These are phyloP conservation scores for Earliella scabrosa DNA, from an alignment of 1,284 basidiomycete genomes.

Conservation along the genomic window DNA sequence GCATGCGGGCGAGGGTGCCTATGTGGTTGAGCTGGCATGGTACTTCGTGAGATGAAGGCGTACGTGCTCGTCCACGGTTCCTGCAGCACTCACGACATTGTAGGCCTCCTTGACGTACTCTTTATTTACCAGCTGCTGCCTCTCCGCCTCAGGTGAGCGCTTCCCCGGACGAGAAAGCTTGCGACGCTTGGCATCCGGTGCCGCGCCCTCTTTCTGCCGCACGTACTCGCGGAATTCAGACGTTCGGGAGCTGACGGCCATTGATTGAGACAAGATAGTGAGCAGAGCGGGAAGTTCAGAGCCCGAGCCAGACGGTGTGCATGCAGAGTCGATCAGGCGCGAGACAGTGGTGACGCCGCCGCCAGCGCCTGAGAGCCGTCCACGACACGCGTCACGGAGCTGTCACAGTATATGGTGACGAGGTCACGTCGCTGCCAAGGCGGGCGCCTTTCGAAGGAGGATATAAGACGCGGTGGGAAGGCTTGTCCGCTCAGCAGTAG, in stretches of 20 bases:
- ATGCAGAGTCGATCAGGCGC: background rate
- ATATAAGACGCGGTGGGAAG: conserved; percentile 23
- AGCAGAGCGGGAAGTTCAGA: background rate
- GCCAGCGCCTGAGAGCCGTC: background rate
- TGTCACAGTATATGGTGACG: background rate
- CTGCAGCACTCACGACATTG: conserved; percentile 58
- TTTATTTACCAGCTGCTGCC: conserved; percentile 53
- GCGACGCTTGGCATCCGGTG: conserved; percentile 54
- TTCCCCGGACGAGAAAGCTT: conserved; percentile 45
- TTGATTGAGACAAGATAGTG: conserved; percentile 3
- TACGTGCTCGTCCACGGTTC: background rate
- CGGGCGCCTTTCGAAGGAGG: background rate
- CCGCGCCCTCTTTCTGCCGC: conserved; percentile 46
- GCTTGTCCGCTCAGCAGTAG: background rate
- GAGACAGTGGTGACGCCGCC: background rate
- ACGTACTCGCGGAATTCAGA: conserved; percentile 60
- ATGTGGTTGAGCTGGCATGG: conserved; percentile 70
- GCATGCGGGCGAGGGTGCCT: conserved; percentile 68
- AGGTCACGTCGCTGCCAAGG: background rate
- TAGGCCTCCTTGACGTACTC: conserved; percentile 77
- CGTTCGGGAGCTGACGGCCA: conserved; percentile 51
- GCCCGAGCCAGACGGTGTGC: background rate
- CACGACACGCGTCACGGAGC: too few relatives aligned
- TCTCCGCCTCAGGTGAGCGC: conserved; percentile 38
- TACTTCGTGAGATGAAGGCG: background rate